A percentile compares a stretch with the other conserved stretches of the same genome.
Evolutionary conservation across 1,139 yeast species (phyloP).

Genomic region (Debaryomycetaceae sp.): DNA sequence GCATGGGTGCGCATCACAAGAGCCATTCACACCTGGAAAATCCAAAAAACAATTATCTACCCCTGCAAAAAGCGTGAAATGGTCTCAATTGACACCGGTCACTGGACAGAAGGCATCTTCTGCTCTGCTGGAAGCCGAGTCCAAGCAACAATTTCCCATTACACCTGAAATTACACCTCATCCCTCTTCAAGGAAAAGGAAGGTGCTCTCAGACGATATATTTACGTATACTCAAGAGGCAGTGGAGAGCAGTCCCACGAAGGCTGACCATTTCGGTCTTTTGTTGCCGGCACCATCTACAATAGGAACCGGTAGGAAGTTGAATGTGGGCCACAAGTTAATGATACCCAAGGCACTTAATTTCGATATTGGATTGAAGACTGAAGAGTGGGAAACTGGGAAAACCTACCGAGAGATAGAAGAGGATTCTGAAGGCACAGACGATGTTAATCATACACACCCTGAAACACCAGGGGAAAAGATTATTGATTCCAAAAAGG

Average conservation of each 20-base stretch:
- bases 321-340: slow-evolving; percentile 1
- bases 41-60: slow-evolving; percentile 3
- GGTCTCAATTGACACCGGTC: background rate
- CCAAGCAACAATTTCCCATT: slow-evolving; percentile 2
- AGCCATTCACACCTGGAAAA: slow-evolving; percentile 4
- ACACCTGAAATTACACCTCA: slow-evolving; percentile 9
- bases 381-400: slow-evolving; percentile 16
- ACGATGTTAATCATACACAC: background rate
- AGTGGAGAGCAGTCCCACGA: background rate
- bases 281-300: slow-evolving; percentile 43
- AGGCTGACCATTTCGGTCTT: slow-evolving; percentile 18
- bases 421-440: slow-evolving; percentile 7
- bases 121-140: background rate
- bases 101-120: background rate
- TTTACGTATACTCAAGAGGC: slow-evolving; percentile 1
- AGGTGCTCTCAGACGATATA: slow-evolving; percentile 3
- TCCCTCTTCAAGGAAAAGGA: slow-evolving; percentile 5
- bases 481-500: slow-evolving; percentile 30
- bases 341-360: slow-evolving; percentile 9
- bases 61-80: slow-evolving; percentile 1
- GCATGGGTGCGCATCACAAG: slow-evolving; percentile 1
- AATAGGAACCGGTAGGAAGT: slow-evolving; percentile 36
- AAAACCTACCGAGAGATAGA: slow-evolving; percentile 12
- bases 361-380: slow-evolving; percentile 3
- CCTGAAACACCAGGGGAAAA: slow-evolving; percentile 33